Base-by-base conservation (phyloP, 73 alveolate species). In the Paramecium caudatum region DNA sequence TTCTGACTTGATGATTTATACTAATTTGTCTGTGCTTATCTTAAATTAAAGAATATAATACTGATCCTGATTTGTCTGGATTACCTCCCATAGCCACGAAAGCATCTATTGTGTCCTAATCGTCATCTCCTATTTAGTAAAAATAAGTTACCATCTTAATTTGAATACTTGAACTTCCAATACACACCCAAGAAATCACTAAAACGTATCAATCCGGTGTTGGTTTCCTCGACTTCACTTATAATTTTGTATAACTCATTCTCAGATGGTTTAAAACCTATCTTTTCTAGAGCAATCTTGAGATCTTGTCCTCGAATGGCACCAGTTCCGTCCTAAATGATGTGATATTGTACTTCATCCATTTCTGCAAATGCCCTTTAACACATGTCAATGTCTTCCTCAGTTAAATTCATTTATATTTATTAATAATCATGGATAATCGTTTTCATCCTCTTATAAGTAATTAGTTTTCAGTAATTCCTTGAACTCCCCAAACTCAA, bases 21-120 rank as follows among this genome's bases (percentile, higher is more conserved):
- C 93, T 16, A 95, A 93, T 62, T 82, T 91, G 25, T 91, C 94
- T 19, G 99, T 96, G 69, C 84, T 68, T 21, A 68, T 68, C 84
- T 68, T 32, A 13, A 43, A 68, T 34, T 10, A 34, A 32, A 17
- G 21, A 55, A 68, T 47, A 55, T 50, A 30, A 47, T 50, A 83
- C 82, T 47, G 50, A 49, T 83, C 99, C 99, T 82, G 96, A 95
- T 87, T 94, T 94, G 82, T 96, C 98, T 5, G 96, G 95, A 47
- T 95, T 91, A 8, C 99, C 99, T 17, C 99, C 99, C 95, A 97
- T 88, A 30, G 99, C 99, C 45, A 96, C 98, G 91, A 96, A 97
- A 23, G 99, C 99, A 82, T 96, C 98, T 33, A 96, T 81, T 46
- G 80, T 32, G 46, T 30, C 50, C 36, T 33, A 82, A 63, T 91